These are phyloP conservation scores for Raffaelea albimanens DNA, from an alignment of 2,329 filamentous ascomycete species.

Conservation along the genomic window DNA sequence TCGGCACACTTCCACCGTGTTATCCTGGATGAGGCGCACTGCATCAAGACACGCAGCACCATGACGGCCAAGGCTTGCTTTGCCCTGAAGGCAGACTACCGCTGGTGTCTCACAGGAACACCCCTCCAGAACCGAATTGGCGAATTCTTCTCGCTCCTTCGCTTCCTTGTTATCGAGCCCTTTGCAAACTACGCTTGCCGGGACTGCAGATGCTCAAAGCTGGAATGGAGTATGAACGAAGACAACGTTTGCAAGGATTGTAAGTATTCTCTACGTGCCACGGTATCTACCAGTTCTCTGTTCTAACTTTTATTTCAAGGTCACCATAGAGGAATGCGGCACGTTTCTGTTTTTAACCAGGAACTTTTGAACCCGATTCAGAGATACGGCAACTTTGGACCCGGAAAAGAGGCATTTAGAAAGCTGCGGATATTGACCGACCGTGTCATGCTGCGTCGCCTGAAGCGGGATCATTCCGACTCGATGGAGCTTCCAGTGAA, in stretches of 20 bases:
- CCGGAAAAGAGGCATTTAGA: constrained; percentile 60
- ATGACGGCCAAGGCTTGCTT: constrained; percentile 95
- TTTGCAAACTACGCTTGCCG: constrained; percentile 96
- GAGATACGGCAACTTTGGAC: constrained; percentile 48
- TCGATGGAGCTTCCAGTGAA: constrained; percentile 96
- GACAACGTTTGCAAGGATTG: constrained; percentile 38
- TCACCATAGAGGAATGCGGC: constrained; percentile 39
- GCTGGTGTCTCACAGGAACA: constrained; percentile 93
- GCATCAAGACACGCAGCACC: constrained; percentile 82
- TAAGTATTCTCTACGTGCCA: background rate
- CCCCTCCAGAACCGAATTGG: constrained; percentile 95
- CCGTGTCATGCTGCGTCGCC: constrained; percentile 87
- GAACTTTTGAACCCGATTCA: constrained; percentile 82
- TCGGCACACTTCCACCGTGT: constrained; percentile 79
- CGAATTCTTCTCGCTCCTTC: constrained; percentile 89
- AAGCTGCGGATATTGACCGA: constrained; percentile 86
- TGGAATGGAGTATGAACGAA: constrained; percentile 76
- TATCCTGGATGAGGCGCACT: constrained; percentile 79
- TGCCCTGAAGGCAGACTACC: constrained; percentile 75
- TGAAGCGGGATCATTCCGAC: constrained; percentile 88
- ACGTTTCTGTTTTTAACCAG: constrained; percentile 57
- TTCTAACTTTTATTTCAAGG: constrained; percentile 42
- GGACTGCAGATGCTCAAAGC: constrained; percentile 65
- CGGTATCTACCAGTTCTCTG: background rate
- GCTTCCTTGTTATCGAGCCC: constrained; percentile 80